A percentile compares a stretch with the other conserved stretches of the same genome.
phyloP scores from a whole-genome alignment of 257 asterid species.

The Solanum bulbocastanum region DNA sequence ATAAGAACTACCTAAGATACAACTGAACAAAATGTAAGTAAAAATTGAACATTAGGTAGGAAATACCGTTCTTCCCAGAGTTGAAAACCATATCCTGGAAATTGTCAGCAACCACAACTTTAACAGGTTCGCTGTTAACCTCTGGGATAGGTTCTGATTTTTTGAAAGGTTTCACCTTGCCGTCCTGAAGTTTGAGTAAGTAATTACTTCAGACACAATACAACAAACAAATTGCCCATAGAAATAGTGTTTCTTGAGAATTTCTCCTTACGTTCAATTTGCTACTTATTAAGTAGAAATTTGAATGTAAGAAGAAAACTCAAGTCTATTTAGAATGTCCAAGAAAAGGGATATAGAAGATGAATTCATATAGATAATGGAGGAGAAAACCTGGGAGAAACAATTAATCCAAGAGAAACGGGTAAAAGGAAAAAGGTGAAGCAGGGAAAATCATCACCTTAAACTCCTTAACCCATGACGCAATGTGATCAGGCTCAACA shows the following conservation, averaged over 20 bases:
- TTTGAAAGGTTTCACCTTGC: conserved; percentile 36
- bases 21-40: neutral
- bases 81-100: conserved; percentile 50
- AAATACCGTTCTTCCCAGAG: conserved; percentile 53
- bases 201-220: neutral
- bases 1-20: neutral
- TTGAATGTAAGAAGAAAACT: neutral
- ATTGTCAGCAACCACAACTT: conserved; percentile 70
- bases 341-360: neutral
- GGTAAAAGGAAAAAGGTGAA: neutral
- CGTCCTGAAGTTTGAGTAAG: conserved; percentile 35
- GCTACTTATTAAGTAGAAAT: neutral
- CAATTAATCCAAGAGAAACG: neutral
- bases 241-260: neutral
- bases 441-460: conserved; percentile 36
- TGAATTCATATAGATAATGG: neutral
- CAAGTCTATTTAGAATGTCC: neutral
- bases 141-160: conserved; percentile 76
- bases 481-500: conserved; percentile 67
- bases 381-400: neutral
- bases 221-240: neutral
- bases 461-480: conserved; percentile 69
- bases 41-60: neutral
- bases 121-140: conserved; percentile 56
- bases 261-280: neutral